These are phyloP conservation scores for Cercospora sp. DNA, from an alignment of 2,329 filamentous ascomycete species.

Conservation along the genomic window DNA sequence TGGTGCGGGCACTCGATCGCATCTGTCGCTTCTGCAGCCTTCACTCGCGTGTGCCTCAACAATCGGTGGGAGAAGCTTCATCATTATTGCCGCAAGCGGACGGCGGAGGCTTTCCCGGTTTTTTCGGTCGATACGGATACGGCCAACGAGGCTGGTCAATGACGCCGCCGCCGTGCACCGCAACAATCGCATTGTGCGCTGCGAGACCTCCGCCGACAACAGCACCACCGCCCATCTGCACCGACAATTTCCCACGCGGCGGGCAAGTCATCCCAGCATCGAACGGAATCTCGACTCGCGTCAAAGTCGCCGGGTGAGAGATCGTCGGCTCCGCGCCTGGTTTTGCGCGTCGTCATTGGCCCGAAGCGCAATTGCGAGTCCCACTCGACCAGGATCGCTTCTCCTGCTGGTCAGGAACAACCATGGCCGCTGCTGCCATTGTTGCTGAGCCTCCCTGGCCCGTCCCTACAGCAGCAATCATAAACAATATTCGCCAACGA, in stretches of 20 bases:
- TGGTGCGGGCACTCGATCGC: background rate
- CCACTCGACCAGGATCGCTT: conserved; percentile 7
- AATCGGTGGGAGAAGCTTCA: background rate
- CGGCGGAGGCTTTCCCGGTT: conserved; percentile 1
- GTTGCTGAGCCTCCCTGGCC: background rate
- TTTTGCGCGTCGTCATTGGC: conserved; percentile 5
- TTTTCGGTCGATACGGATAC: background rate
- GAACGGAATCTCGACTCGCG: conserved; percentile 15
- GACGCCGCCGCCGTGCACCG: background rate
- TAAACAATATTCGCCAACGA: background rate
- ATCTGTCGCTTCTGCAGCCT: background rate
- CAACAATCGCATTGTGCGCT: background rate
- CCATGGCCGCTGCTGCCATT: conserved; percentile 1
- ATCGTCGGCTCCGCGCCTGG: conserved; percentile 7
- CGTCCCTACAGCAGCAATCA: conserved; percentile 1
- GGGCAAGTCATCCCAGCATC: conserved; percentile 8
- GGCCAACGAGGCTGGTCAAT: background rate
- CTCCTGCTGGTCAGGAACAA: conserved; percentile 2
- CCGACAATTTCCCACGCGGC: background rate
- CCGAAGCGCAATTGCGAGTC: background rate
- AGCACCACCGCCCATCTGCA: background rate
- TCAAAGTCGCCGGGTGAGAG: background rate
- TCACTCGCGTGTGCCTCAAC: background rate
- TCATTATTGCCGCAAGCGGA: background rate
- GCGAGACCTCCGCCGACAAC: background rate